Percentiles rank a stretch among this genome's conserved stretches.
Evolutionary conservation across 2,329 filamentous ascomycete species (phyloP).

Genomic region (Talaromyces piceae): DNA sequence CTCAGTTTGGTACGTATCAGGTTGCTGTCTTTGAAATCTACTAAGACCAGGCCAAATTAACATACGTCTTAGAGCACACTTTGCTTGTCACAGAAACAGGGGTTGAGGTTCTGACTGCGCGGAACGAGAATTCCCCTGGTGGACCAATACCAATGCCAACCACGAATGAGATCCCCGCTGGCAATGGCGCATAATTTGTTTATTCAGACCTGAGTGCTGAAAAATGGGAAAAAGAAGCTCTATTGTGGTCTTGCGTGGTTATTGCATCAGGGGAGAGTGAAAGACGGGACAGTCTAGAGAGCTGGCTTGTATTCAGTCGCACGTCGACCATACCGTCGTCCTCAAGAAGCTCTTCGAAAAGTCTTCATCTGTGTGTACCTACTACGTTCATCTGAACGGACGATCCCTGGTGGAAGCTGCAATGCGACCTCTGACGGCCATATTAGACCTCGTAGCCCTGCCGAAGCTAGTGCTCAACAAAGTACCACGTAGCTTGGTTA

Average conservation of each 20-base stretch:
- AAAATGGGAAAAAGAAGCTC: not conserved
- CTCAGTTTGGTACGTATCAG: conserved; percentile 61
- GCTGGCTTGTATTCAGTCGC: not conserved
- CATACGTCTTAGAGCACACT: conserved; percentile 54
- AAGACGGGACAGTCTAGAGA: not conserved
- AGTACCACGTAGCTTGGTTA: no score
- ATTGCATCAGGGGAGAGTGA: not conserved
- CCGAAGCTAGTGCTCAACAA: not conserved
- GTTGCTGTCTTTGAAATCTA: not conserved
- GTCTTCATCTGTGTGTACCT: not conserved
- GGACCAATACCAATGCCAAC: conserved; percentile 54
- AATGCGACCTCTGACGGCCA: not conserved
- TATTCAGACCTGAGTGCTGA: not conserved
- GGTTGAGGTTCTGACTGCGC: conserved; percentile 67
- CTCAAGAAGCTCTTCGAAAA: not conserved
- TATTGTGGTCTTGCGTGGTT: not conserved
- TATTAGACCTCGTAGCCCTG: not conserved
- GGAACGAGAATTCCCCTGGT: conserved; percentile 60
- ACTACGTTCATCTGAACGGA: no score
- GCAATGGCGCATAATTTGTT: not conserved
- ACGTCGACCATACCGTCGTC: not conserved
- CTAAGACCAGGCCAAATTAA: conserved; percentile 13
- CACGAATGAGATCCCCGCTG: not conserved
- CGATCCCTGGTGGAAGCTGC: not conserved
- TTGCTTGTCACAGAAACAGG: conserved; percentile 71